Percentiles rank a stretch among this genome's conserved stretches.
Conservation (phyloP, 495 filamentous ascomycete species). For the Tuber calosporum region DNA sequence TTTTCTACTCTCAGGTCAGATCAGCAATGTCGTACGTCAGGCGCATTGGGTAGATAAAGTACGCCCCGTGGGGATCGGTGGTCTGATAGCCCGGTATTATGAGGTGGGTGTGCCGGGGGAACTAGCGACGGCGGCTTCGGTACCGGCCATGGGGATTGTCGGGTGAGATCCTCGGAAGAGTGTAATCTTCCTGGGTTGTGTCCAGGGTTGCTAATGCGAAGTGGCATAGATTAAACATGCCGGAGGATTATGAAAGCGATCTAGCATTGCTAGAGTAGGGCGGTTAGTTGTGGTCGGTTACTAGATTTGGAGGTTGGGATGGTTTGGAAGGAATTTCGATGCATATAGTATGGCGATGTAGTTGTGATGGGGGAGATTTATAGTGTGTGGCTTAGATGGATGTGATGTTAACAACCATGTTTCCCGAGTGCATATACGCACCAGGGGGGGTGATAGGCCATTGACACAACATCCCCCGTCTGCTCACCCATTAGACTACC, state of each 20-base stretch:
- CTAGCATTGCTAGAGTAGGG: not conserved
- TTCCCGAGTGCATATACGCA: not conserved
- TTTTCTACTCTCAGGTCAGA: not conserved
- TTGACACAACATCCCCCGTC: not conserved
- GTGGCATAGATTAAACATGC: not conserved
- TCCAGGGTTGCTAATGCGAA: not conserved
- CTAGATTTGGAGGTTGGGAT: not conserved
- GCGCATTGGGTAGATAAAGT: not conserved
- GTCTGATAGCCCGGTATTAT: not conserved
- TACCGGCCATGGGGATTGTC: not conserved
- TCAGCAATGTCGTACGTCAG: not conserved
- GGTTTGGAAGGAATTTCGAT: not conserved
- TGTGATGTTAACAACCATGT: not conserved
- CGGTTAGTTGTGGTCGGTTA: not conserved
- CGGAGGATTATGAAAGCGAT: not conserved
- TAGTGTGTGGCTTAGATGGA: not conserved
- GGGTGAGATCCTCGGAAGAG: not conserved
- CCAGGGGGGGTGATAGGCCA: not conserved
- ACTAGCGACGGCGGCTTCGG: not conserved
- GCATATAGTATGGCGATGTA: not conserved
- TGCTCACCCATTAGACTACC: not conserved
- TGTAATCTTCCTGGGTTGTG: not conserved
- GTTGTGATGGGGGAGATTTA: not conserved
- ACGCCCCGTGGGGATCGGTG: not conserved
- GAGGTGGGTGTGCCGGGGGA: not conserved